Evolutionary conservation across 1,139 yeast genomes (phyloP).

Genomic region (Suhomyces taliae): DNA sequence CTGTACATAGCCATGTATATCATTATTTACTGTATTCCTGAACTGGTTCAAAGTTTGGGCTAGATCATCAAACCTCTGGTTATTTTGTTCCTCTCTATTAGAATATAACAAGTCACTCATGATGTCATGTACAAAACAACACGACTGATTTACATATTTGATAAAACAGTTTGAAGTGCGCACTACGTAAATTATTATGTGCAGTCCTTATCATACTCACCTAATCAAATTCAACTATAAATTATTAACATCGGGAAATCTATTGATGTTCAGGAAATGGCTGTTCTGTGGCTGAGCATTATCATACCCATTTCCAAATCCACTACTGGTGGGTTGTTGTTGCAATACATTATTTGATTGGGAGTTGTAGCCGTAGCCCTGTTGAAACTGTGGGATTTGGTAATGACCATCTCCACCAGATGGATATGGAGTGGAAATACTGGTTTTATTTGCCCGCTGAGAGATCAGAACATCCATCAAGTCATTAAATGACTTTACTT

Average conservation of each 20-base stretch:
- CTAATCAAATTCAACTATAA: conserved; percentile 13
- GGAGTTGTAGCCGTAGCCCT: conserved; percentile 4
- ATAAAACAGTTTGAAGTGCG: background rate
- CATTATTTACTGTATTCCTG: conserved; percentile 44
- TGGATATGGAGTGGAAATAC: conserved; percentile 21
- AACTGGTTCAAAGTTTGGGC: conserved; percentile 48
- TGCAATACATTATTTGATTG: conserved; percentile 16
- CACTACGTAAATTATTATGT: background rate
- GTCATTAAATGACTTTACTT: conserved; percentile 68
- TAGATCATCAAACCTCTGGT: conserved; percentile 45
- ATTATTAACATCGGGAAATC: conserved; percentile 32
- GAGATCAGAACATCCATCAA: conserved; percentile 56
- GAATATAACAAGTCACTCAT: conserved; percentile 43
- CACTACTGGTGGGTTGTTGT: conserved; percentile 38
- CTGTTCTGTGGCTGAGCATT: background rate
- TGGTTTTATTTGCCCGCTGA: conserved; percentile 18
- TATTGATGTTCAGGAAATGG: conserved; percentile 30
- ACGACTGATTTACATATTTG: background rate
- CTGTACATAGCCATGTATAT: conserved; percentile 44
- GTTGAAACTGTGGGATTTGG: conserved; percentile 1
- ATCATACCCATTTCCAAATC: conserved; percentile 33
- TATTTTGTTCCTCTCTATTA: conserved; percentile 47
- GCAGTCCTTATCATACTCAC: background rate
- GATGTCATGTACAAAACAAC: background rate
- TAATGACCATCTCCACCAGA: conserved; percentile 9